Percentiles rank a stretch among this genome's conserved stretches.
phyloP scores from a whole-genome alignment of 495 filamentous ascomycete species.

The Tuber magnatum region DNA sequence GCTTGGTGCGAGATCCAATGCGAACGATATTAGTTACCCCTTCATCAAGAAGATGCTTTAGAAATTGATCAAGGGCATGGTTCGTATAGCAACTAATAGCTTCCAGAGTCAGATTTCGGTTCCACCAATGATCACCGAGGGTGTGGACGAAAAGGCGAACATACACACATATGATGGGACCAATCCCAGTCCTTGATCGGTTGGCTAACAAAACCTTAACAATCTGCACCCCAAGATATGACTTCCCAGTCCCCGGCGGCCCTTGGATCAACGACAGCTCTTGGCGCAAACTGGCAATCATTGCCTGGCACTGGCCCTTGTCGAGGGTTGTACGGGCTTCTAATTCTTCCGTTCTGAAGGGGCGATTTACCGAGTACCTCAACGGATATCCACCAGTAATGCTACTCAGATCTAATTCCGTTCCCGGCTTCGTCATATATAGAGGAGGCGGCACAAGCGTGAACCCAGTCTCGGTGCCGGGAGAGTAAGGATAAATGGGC shows the following conservation, averaged over 20 bases:
- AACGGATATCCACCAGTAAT: constrained; percentile 20
- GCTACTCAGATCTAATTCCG: constrained; percentile 20
- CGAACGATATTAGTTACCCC: constrained; percentile 58
- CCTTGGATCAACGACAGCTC: constrained; percentile 65
- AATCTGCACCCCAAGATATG: constrained; percentile 42
- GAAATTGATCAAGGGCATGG: constrained; percentile 64
- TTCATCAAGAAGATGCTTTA: constrained; percentile 56
- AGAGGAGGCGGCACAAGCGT: constrained; percentile 30
- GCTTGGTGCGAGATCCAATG: constrained; percentile 61
- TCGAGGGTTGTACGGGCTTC: constrained; percentile 32
- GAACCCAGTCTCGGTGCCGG: constrained; percentile 41
- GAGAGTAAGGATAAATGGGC: constrained; percentile 15
- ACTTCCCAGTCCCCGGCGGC: constrained; percentile 74
- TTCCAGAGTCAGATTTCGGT: neutral
- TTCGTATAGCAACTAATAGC: constrained; percentile 56
- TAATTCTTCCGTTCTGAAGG: constrained; percentile 12
- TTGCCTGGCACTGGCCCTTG: constrained; percentile 47
- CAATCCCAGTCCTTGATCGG: constrained; percentile 46
- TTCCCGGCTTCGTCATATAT: constrained; percentile 29
- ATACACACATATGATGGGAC: constrained; percentile 56
- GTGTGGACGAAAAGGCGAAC: constrained; percentile 5
- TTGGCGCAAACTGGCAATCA: constrained; percentile 52
- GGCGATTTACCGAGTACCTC: constrained; percentile 21
- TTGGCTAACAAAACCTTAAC: constrained; percentile 60
- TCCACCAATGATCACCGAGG: constrained; percentile 36